Percentiles rank a stretch among this genome's conserved stretches.
phyloP scores from a whole-genome alignment of 352 stramenopile species.

The Phytophthora ohioensis region DNA sequence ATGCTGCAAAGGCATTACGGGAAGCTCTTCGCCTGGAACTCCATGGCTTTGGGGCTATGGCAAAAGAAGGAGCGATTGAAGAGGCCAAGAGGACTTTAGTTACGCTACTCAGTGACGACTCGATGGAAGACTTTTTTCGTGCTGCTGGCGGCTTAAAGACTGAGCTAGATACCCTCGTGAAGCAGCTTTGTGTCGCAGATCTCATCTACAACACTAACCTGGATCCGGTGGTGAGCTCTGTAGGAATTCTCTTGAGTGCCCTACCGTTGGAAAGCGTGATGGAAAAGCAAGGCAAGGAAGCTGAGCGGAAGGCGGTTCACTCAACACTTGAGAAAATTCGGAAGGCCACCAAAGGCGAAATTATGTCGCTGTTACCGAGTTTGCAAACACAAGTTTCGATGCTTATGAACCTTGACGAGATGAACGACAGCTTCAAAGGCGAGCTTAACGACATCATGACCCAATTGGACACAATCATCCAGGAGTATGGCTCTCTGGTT shows the following conservation, averaged over 20 bases:
- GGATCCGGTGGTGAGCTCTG: conserved; percentile 37
- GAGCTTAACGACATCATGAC: conserved; percentile 61
- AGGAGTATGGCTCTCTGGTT: conserved; percentile 30
- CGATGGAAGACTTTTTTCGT: conserved; percentile 88
- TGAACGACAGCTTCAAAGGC: conserved; percentile 58
- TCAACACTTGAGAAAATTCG: conserved; percentile 86
- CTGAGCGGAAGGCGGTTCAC: conserved; percentile 69
- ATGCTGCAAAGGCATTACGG: conserved; percentile 43
- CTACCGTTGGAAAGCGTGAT: conserved; percentile 71
- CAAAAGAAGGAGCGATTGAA: conserved; percentile 60
- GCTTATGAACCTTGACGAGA: conserved; percentile 56
- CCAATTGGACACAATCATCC: conserved; percentile 61
- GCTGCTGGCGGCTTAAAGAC: conserved; percentile 76
- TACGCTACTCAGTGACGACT: conserved; percentile 48
- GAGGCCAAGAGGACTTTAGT: conserved; percentile 41
- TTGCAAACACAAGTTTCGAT: conserved; percentile 70
- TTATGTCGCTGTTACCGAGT: conserved; percentile 66
- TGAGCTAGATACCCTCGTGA: conserved; percentile 74
- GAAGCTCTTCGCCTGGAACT: conserved; percentile 66
- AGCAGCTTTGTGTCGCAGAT: conserved; percentile 67
- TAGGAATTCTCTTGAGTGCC: conserved; percentile 68
- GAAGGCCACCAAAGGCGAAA: conserved; percentile 80
- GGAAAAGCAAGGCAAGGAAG: conserved; percentile 83
- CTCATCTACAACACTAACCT: conserved; percentile 86
- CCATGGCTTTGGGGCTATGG: conserved; percentile 72